A percentile compares a stretch with the other conserved stretches of the same genome.
phyloP scores from a whole-genome alignment of 2,329 filamentous ascomycete genomes.

The Onygenales sp. region DNA sequence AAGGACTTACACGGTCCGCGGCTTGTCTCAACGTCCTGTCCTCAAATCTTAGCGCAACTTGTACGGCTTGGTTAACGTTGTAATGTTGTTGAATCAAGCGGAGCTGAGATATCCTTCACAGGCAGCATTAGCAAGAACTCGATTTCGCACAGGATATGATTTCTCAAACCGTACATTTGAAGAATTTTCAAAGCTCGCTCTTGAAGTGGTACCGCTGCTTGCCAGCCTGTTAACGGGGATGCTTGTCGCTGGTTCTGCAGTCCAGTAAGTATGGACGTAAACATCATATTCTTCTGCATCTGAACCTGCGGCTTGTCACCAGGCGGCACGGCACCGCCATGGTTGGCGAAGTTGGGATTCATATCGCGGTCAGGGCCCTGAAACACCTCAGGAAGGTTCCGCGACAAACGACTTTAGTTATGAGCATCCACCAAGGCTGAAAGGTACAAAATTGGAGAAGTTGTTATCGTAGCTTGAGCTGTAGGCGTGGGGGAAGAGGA shows the following conservation, averaged over 20 bases:
- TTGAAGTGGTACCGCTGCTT: constrained; percentile 29
- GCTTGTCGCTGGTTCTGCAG: constrained; percentile 28
- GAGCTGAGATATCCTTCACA: constrained; percentile 33
- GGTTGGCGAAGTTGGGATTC: constrained; percentile 33
- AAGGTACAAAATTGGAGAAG: too few species aligned
- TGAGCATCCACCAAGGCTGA: constrained; percentile 1
- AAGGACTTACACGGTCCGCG: constrained; percentile 22
- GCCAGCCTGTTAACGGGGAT: constrained; percentile 34
- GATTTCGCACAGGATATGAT: not conserved
- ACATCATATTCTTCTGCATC: constrained; percentile 25
- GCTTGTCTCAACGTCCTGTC: constrained; percentile 35
- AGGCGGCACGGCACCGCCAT: constrained; percentile 26
- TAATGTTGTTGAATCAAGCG: constrained; percentile 36
- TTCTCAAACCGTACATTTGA: constrained; percentile 29
- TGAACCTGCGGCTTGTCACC: constrained; percentile 23
- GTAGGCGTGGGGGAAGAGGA: too few species aligned
- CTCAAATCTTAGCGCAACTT: constrained; percentile 36
- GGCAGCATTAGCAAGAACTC: not conserved
- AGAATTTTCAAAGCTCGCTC: constrained; percentile 33
- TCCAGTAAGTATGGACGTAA: constrained; percentile 29
- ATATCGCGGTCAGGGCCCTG: constrained; percentile 30
- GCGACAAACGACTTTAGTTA: constrained; percentile 6
- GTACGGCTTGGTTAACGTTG: constrained; percentile 27
- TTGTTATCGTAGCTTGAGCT: too few species aligned
- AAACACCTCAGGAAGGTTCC: constrained; percentile 12